Percentiles rank a stretch among this genome's conserved stretches.
phyloP scores from a whole-genome alignment of 164 flowering plant species.

The Macadamia tetraphylla region DNA sequence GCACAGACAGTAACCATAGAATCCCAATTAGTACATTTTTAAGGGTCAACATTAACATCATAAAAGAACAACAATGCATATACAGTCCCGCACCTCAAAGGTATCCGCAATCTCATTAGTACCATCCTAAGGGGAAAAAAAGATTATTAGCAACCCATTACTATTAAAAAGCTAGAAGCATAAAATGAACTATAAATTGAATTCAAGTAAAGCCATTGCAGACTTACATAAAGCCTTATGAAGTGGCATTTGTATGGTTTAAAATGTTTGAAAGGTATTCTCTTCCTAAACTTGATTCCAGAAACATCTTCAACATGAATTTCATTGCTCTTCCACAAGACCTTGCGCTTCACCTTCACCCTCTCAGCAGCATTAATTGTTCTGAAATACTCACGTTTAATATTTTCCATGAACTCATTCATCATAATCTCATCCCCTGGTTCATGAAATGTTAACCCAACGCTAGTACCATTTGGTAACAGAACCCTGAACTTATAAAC shows the following conservation, averaged over 20 bases:
- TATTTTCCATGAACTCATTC: slow-evolving; percentile 21
- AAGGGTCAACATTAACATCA: not conserved
- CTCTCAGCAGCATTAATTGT: not conserved
- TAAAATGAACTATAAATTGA: not conserved
- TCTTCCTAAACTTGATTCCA: slow-evolving; percentile 19
- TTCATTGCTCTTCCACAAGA: slow-evolving; percentile 37
- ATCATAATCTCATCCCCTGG: slow-evolving; percentile 23
- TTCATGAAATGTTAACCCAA: slow-evolving; percentile 21
- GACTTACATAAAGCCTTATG: slow-evolving; percentile 49
- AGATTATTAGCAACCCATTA: not conserved
- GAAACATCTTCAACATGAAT: slow-evolving; percentile 39
- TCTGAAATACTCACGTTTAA: slow-evolving; percentile 24
- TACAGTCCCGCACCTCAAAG: slow-evolving; percentile 34
- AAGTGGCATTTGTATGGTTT: slow-evolving; percentile 30
- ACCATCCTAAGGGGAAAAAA: slow-evolving; percentile 45
- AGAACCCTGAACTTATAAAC: slow-evolving; percentile 46
- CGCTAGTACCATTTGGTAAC: slow-evolving; percentile 44
- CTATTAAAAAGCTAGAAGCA: not conserved
- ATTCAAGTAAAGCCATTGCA: not conserved
- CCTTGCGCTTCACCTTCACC: slow-evolving; percentile 12
- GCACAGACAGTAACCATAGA: not conserved
- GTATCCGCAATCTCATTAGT: slow-evolving; percentile 24
- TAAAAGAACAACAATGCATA: too few relatives aligned
- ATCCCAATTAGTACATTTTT: not conserved
- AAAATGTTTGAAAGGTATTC: slow-evolving; percentile 27